Base-by-base conservation (phyloP, 805 yeast species). In the Komagataella pseudopastoris region DNA sequence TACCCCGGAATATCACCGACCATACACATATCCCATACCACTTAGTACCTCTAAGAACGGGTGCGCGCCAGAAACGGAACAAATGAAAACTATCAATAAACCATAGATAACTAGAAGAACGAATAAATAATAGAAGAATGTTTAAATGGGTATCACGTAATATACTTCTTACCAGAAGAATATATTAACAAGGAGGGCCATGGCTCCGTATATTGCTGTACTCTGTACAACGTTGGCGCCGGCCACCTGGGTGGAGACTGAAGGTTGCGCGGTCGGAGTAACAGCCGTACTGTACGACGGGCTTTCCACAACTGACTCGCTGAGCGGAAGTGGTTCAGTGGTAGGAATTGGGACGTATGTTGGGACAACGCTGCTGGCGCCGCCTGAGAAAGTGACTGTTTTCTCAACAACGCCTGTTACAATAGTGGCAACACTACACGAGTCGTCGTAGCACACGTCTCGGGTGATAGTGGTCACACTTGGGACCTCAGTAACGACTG, bases 241-340 rank as follows among this genome's bases (percentile, higher is more conserved):
- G 14, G 10, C 39, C 12, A 8, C 39, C 14, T 30, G 12, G 10
- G n/a, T 30, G 39, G 39, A 30, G 14, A 8, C 5, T 30, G 39
- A 10, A 10, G 39, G 39, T 30, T 30, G 14, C 14, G 5, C 14
- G 14, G 39, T 10, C 14, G 39, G n/a, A 2, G n/a, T 30, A 10
- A 30, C 12, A 30, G n/a, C 6, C 39, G 39, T 3, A 10, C 39
- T 30, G 39, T 30, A 10, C 14, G 39, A 16, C 57, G 53, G 50
- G 56, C 55, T 30, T 7, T 10, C 39, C 5, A 30, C 39, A 30
- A 30, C 39, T 30, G n/a, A 30, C 4, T 10, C 39, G n/a, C 39
- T 30, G 39, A 30, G 4, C 39, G 39, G 14, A 30, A 30, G 5
- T 30, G 39, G 14, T 30, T 10, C 39, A 6, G 39, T 10, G 5